phyloP scores from a whole-genome alignment of 129 eudicot species.

The Artemisia annua region DNA sequence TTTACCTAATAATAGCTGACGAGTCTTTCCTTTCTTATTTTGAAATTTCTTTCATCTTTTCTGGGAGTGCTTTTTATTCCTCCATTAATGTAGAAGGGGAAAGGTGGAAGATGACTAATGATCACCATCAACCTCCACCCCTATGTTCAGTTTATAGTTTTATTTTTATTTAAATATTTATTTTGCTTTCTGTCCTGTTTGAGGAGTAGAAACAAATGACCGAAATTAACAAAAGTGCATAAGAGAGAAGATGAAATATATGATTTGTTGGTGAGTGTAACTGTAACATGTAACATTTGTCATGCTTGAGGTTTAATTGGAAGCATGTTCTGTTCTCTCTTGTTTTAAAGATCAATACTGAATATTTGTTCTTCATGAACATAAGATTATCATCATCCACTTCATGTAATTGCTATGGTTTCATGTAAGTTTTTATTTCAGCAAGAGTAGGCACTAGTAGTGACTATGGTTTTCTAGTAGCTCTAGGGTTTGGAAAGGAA shows the following conservation, averaged over 20 bases:
- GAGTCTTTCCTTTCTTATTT: constrained; percentile 21
- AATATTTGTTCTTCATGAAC: no score
- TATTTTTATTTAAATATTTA: constrained; percentile 9
- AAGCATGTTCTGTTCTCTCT: background rate
- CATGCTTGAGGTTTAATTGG: background rate
- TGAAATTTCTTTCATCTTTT: constrained; percentile 10
- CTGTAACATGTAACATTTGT: constrained; percentile 15
- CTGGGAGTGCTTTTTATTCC: constrained; percentile 27
- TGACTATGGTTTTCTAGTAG: no score
- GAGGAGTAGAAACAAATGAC: constrained; percentile 27
- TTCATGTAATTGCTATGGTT: no score
- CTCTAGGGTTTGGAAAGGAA: no score
- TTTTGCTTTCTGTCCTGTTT: constrained; percentile 5
- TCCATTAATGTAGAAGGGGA: constrained; percentile 26
- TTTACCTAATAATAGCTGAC: constrained; percentile 13
- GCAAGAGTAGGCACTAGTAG: no score
- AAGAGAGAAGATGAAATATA: constrained; percentile 24
- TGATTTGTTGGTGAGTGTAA: constrained; percentile 20
- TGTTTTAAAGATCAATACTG: no score
- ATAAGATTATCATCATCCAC: no score
- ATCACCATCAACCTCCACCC: background rate
- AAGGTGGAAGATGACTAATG: constrained; percentile 58
- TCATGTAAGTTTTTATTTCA: no score
- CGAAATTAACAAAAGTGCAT: constrained; percentile 23
- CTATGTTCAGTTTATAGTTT: constrained; percentile 31